A percentile compares a stretch with the other conserved stretches of the same genome.
These are phyloP conservation scores for Fusarium sp. DNA, from an alignment of 2,329 filamentous ascomycete genomes.

Conservation along the genomic window DNA sequence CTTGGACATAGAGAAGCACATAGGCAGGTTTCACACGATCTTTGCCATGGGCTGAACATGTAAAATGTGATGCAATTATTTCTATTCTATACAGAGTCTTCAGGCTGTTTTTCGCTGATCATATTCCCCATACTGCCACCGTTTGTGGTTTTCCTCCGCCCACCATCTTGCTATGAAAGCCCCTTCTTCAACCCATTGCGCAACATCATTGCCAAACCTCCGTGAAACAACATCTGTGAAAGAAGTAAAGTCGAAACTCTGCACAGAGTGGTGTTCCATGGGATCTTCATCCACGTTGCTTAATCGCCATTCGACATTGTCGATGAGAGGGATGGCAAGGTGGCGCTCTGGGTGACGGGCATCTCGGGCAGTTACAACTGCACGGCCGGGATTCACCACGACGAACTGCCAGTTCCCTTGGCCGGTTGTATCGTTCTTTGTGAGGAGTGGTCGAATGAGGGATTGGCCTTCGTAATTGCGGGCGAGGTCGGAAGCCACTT, in stretches of 20 bases:
- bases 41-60: background rate
- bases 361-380: conserved; percentile 47
- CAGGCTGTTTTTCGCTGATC: background rate
- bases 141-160: conserved; percentile 49
- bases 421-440: conserved; percentile 24
- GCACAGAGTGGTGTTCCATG: conserved; percentile 37
- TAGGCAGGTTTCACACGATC: background rate
- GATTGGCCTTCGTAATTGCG: conserved; percentile 49
- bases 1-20: too few relatives aligned
- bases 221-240: conserved; percentile 39
- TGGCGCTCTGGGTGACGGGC: conserved; percentile 45
- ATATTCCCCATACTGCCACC: conserved; percentile 45
- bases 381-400: conserved; percentile 48
- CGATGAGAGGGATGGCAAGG: conserved; percentile 46
- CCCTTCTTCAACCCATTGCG: conserved; percentile 47
- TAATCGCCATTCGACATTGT: conserved; percentile 48
- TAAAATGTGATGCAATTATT: background rate
- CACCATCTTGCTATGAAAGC: conserved; percentile 49
- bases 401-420: conserved; percentile 49
- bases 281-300: conserved; percentile 44
- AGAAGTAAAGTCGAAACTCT: conserved; percentile 43
- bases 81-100: background rate
- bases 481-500: conserved; percentile 39
- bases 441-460: conserved; percentile 40
- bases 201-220: conserved; percentile 39